phyloP scores from a whole-genome alignment of 306 rosid species.

The Abrus precatorius region DNA sequence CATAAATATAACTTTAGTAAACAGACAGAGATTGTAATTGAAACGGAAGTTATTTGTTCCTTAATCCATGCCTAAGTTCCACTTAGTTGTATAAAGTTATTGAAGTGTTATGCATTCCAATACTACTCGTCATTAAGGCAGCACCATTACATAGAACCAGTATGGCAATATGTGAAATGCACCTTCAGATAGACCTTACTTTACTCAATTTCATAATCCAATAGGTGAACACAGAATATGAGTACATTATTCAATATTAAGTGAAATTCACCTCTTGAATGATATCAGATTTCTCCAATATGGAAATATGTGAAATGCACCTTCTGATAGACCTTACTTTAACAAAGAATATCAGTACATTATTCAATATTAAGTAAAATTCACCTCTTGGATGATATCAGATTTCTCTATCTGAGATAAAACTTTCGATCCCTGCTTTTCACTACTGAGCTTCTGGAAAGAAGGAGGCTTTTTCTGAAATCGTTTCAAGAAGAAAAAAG shows the following conservation, averaged over 20 bases:
- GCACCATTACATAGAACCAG: background rate
- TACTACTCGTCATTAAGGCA: constrained; percentile 3
- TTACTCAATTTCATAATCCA: background rate
- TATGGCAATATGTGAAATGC: constrained; percentile 19
- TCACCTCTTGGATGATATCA: constrained; percentile 84
- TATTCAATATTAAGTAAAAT: constrained; percentile 27
- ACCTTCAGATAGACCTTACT: constrained; percentile 65
- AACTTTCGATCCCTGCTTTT: constrained; percentile 66
- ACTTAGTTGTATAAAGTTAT: constrained; percentile 10
- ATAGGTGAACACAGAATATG: background rate
- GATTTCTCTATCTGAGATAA: constrained; percentile 69
- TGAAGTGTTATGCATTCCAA: constrained; percentile 1
- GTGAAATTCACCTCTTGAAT: constrained; percentile 71
- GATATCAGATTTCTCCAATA: constrained; percentile 65
- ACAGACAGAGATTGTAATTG: background rate
- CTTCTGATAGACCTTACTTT: constrained; percentile 63
- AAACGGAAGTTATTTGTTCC: constrained; percentile 32
- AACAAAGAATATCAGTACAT: constrained; percentile 8
- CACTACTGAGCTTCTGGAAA: constrained; percentile 51
- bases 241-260: background rate
- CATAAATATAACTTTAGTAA: background rate
- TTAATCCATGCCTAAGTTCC: background rate
- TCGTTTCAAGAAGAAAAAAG: constrained; percentile 65
- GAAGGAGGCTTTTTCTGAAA: constrained; percentile 55
- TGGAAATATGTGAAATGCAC: constrained; percentile 43